Evolutionary conservation across 345 rosid species (phyloP), one percentile per base, ranked within the genome.

Genomic region (Eucalyptus erythrocorys): DNA sequence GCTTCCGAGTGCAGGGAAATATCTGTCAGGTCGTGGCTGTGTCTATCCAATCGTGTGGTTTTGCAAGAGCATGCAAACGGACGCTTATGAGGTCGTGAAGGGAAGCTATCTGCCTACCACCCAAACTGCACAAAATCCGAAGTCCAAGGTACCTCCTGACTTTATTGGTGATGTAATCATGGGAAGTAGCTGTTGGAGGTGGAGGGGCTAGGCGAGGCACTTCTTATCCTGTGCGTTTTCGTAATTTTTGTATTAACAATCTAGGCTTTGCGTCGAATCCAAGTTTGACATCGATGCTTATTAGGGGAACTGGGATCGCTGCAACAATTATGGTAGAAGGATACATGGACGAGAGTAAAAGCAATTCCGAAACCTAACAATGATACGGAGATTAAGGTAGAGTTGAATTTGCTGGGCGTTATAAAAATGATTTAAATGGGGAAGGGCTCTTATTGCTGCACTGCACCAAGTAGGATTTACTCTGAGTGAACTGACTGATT

Each of bases 51-150:
- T 86, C 59, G 90, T 79, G 86, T 94, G 95, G 89, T 94, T 93
- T 17, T 91, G 91, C 81, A 93, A 95, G 92, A 89, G 89, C 87
- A 88, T 94, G 82, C 99, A 96, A 87, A 94, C 97, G 6, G 51
- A 90, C 87, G 90, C 94, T 27, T 92, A 89, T 89, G 94, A 93
- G 47, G 88, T 93, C 85, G 90, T 93, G 45, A 90, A 90, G 85
- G 92, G 95, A 89, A 96, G 97, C 92, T 95, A 95, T 51, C n/a
- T 93, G 15, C 95, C 97, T 87, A 89, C 90, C 89, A 85, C 95
- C 55, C 91, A 88, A 66, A 55, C 86, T 87, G 68, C 85, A 76
- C 85, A 90, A 86, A 89, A 91, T 49, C 90, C 85, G 90, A 90
- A 90, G 92, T 89, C 92, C 53, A 71, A 42, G 92, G 92, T 91